Evolutionary conservation across 1,139 yeast species (phyloP).

Genomic region (Protomyces macrosporus): DNA sequence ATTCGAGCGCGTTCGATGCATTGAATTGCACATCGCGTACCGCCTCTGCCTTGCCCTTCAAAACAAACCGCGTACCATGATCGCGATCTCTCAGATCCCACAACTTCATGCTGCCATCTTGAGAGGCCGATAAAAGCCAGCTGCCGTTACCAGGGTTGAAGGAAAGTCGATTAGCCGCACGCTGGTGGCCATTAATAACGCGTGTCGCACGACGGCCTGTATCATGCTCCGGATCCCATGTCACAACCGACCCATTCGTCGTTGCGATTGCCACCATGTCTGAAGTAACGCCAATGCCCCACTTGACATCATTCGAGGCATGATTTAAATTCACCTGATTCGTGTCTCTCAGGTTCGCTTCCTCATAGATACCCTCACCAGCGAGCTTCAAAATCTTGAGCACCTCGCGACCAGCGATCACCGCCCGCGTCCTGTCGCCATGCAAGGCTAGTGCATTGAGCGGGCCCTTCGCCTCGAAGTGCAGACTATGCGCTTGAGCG

Average conservation of each 20-base stretch:
- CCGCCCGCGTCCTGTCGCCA: constrained; percentile 10
- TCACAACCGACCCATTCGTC: constrained; percentile 30
- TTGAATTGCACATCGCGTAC: constrained; percentile 43
- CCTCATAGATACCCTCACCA: constrained; percentile 29
- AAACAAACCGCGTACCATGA: constrained; percentile 36
- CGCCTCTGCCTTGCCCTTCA: constrained; percentile 49
- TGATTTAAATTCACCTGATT: constrained; percentile 30
- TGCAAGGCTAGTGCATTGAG: constrained; percentile 20
- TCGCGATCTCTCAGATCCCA: constrained; percentile 47
- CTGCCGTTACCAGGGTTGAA: constrained; percentile 57
- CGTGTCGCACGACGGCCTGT: constrained; percentile 15
- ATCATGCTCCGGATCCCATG: constrained; percentile 29
- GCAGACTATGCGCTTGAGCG: not conserved
- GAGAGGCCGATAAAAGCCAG: constrained; percentile 74
- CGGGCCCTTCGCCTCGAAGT: constrained; percentile 1
- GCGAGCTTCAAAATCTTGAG: constrained; percentile 36
- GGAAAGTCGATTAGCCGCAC: constrained; percentile 77
- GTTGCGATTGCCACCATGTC: constrained; percentile 32
- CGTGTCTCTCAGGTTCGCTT: constrained; percentile 30
- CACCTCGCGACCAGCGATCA: constrained; percentile 29
- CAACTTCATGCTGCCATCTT: constrained; percentile 78
- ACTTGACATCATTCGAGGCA: constrained; percentile 36
- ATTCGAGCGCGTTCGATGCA: constrained; percentile 44
- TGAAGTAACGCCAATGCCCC: constrained; percentile 38
- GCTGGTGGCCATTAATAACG: constrained; percentile 57